Base-by-base conservation (phyloP, 352 stramenopile species). In the Thraustotheca clavata region DNA sequence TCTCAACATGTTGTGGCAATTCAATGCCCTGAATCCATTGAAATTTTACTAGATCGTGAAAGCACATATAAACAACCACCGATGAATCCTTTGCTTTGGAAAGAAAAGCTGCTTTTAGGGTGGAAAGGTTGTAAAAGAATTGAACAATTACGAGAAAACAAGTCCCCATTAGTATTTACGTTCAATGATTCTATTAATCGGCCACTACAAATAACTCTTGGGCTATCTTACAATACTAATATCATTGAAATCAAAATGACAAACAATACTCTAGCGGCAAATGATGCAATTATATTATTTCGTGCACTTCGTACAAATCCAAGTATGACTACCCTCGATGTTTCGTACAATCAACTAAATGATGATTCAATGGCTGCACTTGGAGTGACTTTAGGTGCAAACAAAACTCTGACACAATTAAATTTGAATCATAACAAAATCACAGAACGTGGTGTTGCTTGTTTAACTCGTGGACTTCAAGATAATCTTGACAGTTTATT, bases 401-500 rank as follows among this genome's bases (percentile, higher is more conserved):
- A 94, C 66, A 73, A 62, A 20, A 75, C 76, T 20, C 69, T 94
- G 6, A 84, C 77, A 0, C 69, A 74, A 27, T 52, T 94, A 12
- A 75, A 75, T 43, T 68, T 92, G 9, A 60, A 59, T 14, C 62
- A 67, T 35, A 92, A 91, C 41, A 55, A 22, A 3, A 80, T 94
- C 59, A 73, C 77, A 0, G 65, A 77, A 16, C 40, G 65, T 14
- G 83, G 83, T 1, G 70, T 83, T 24, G 66, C 73, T 7, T 72
- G 76, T 9, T 72, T 91, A 1, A 73, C 74, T 3, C 73, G 85
- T 32, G 79, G 79, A 7, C 63, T 91, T 1, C 75, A 84, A 38
- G 76, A 88, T 29, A 76, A 71, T 27, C 71, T 79, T 0, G 83
- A 91, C 41, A 86, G 78, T 5, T 76, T 76, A 38, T 55, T 91